These are phyloP conservation scores for Pythium myriotylum DNA, from an alignment of 352 stramenopile species.

Conservation along the genomic window DNA sequence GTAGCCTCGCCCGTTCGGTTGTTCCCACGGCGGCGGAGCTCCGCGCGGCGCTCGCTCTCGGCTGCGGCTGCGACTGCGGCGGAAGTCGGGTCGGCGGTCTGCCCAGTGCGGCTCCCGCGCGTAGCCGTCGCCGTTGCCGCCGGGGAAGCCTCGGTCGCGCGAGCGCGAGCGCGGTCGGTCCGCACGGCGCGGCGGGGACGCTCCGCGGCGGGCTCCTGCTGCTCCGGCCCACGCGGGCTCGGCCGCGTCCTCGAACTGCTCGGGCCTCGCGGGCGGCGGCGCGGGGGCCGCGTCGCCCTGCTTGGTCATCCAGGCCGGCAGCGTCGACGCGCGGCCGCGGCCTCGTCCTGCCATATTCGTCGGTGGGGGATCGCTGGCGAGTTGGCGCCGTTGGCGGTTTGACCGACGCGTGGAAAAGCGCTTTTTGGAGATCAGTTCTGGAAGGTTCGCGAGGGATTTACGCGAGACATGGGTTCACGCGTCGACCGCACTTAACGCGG, in stretches of 20 bases:
- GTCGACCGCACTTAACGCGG: background rate
- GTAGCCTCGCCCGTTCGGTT: background rate
- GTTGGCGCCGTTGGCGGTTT: background rate
- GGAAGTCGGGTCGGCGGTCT: conserved; percentile 1
- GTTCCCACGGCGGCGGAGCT: background rate
- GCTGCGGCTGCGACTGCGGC: conserved; percentile 23
- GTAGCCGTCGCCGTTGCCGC: conserved; percentile 13
- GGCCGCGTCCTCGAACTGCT: conserved; percentile 73
- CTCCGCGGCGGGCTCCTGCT: conserved; percentile 16
- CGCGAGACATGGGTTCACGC: conserved; percentile 22
- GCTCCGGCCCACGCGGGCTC: conserved; percentile 21
- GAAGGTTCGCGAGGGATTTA: background rate
- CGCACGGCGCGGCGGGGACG: conserved; percentile 16
- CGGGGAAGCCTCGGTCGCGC: conserved; percentile 24
- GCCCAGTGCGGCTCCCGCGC: conserved; percentile 16
- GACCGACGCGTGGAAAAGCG: background rate
- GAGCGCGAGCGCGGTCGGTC: conserved; percentile 33
- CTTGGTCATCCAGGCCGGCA: conserved; percentile 90
- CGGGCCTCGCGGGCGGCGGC: conserved; percentile 35
- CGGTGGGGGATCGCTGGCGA: conserved; percentile 8
- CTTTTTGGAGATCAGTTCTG: conserved; percentile 5
- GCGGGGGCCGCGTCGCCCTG: conserved; percentile 22
- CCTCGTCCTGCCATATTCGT: conserved; percentile 74
- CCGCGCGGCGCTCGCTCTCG: conserved; percentile 13
- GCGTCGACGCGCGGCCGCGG: conserved; percentile 66